phyloP scores from a whole-genome alignment of 2,329 filamentous ascomycete species.

The Parascedosporium putredinis region DNA sequence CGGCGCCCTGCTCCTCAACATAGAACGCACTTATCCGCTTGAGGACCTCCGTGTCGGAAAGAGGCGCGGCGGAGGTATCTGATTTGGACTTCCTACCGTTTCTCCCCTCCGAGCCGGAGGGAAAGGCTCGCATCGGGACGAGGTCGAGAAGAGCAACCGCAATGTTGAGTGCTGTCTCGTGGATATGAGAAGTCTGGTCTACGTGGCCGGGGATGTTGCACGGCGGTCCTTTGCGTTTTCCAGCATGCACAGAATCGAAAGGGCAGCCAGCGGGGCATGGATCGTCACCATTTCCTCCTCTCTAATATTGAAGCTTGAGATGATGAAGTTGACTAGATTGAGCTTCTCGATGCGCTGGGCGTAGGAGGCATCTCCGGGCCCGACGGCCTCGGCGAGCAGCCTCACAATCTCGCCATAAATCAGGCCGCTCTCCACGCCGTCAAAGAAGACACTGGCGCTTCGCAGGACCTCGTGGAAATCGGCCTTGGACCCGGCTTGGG shows the following conservation, averaged over 20 bases:
- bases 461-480: conserved; percentile 80
- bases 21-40: conserved; percentile 58
- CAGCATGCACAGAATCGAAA: conserved; percentile 55
- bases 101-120: conserved; percentile 17
- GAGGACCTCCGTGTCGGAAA: conserved; percentile 43
- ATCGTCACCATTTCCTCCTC: conserved; percentile 92
- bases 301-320: conserved; percentile 80
- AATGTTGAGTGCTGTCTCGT: conserved; percentile 32
- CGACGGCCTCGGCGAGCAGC: conserved; percentile 52
- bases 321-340: conserved; percentile 67
- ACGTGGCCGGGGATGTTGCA: conserved; percentile 14
- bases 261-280: conserved; percentile 67
- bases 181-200: conserved; percentile 20
- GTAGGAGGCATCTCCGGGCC: conserved; percentile 29
- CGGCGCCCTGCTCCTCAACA: conserved; percentile 56
- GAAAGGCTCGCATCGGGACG: conserved; percentile 54
- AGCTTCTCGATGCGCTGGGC: conserved; percentile 52
- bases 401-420: conserved; percentile 78
- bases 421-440: conserved; percentile 86
- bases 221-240: conserved; percentile 36
- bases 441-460: conserved; percentile 93
- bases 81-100: conserved; percentile 7
- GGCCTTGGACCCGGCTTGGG: conserved; percentile 48
- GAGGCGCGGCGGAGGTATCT: conserved; percentile 9
- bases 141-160: conserved; percentile 49